These are phyloP conservation scores for Penicillium griseofulvum DNA, from an alignment of 2,329 filamentous ascomycete genomes.

Conservation along the genomic window DNA sequence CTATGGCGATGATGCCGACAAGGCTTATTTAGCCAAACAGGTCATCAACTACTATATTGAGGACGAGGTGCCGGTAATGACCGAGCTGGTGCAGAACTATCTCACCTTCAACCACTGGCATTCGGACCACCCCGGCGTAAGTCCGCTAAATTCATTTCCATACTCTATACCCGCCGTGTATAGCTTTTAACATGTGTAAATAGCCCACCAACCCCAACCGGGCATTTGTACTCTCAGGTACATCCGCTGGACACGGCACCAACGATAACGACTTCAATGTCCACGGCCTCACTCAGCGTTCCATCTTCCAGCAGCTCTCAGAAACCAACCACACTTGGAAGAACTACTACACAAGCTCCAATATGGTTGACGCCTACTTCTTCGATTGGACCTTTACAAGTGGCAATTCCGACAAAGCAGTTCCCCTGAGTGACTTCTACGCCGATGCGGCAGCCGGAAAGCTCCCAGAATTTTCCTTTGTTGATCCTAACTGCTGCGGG, in stretches of 20 bases:
- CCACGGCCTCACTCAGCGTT: conserved; percentile 28
- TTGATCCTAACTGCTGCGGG: conserved; percentile 43
- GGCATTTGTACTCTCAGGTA: conserved; percentile 31
- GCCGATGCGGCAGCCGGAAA: conserved; percentile 31
- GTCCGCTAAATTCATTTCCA: conserved; percentile 15
- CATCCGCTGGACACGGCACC: conserved; percentile 33
- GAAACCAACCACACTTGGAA: conserved; percentile 36
- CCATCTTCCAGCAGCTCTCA: conserved; percentile 43
- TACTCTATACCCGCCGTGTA: not conserved
- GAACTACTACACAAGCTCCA: conserved; percentile 33
- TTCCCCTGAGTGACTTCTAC: conserved; percentile 36
- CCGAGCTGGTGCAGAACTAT: conserved; percentile 42
- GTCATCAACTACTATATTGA: conserved; percentile 49
- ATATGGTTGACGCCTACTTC: conserved; percentile 32
- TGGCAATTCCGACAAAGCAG: conserved; percentile 27
- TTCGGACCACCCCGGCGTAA: conserved; percentile 44
- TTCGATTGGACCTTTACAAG: conserved; percentile 36
- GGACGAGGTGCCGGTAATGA: conserved; percentile 44
- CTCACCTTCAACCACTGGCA: conserved; percentile 48
- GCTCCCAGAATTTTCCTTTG: conserved; percentile 36
- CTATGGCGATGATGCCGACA: conserved; percentile 33
- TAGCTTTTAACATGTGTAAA: conserved; percentile 2
- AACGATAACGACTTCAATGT: conserved; percentile 32
- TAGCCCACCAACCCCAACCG: conserved; percentile 48
- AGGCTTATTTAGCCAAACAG: conserved; percentile 36